These are phyloP conservation scores for Physaria fendleri DNA, from an alignment of 345 rosid genomes.

Conservation along the genomic window DNA sequence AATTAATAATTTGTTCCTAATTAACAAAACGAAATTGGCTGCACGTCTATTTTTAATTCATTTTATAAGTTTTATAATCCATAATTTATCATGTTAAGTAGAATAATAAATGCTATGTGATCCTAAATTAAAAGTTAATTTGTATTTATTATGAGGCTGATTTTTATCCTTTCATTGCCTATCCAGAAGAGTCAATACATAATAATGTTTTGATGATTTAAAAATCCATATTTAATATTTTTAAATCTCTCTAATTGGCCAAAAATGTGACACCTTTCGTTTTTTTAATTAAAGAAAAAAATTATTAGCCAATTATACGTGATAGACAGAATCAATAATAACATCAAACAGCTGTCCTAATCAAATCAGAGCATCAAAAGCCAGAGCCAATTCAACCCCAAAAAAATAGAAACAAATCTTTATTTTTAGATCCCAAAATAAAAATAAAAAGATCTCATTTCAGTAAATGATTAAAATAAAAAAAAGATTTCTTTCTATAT, in stretches of 20 bases:
- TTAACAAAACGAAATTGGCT: constrained; percentile 1
- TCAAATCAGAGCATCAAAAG: constrained; percentile 18
- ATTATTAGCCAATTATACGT: constrained; percentile 14
- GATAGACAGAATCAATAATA: constrained; percentile 14
- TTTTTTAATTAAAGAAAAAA: background rate
- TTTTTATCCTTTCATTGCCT: background rate
- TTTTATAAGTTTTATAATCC: background rate
- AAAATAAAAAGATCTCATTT: background rate
- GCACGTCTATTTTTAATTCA: constrained; percentile 1
- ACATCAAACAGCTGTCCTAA: constrained; percentile 21
- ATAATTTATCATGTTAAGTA: background rate
- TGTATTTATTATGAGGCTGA: background rate
- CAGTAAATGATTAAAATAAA: background rate
- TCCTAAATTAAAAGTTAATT: background rate
- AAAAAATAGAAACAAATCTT: constrained; percentile 9
- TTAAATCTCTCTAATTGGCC: background rate
- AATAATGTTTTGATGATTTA: background rate
- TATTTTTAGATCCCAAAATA: background rate
- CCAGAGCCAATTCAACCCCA: constrained; percentile 18
- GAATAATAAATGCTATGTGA: background rate
- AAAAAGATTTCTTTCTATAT: constrained; percentile 3
- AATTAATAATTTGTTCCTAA: background rate
- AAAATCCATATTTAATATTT: background rate
- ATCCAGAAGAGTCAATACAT: background rate
- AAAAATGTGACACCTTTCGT: background rate